Base-by-base conservation (phyloP, 306 rosid genomes). In the Rosa chinensis region DNA sequence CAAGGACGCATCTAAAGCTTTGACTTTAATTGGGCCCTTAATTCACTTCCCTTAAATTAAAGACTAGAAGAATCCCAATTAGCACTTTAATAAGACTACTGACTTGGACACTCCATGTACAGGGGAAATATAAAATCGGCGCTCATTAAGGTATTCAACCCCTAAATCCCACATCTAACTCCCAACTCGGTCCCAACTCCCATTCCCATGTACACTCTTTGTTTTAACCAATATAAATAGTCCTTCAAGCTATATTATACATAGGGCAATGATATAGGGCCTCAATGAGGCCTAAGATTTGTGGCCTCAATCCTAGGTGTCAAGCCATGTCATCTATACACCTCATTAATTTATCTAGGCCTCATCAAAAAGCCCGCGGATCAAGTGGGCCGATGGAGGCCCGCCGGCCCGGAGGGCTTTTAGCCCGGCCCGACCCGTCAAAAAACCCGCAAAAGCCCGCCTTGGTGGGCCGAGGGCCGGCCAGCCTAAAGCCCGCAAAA, bases 21-120 rank as follows among this genome's bases (percentile, higher is more conserved):
- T 94, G 97, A 94, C 98, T 94, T 94, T 91, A 77, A 48, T 87
- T 76, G 70, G 70, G 82, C 44, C 84, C 85, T 81, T 82, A 85
- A 87, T 82, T 75, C 53, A 58, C 37, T 61, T 76, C 81, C 83
- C 70, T 81, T 91, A 81, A 45, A 44, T 62, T 66, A 85, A 74
- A 83, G 66, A 87, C 48, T 82, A 77, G 53, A 73, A 72, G 71
- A 77, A 79, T 70, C 40, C 53, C 47, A 23, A 61, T 47, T 39
- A 23, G 43, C 42, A 79, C 12, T 66, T 32, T 37, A 72, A 64
- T 76, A 78, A 45, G 40, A 16, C 70, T 64, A 83, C 62, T 77
- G 82, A 77, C 66, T 77, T 59, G 82, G 75, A 72, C 76, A 72
- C 56, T 39, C 39, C 25, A 55, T 42, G 5, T 17, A 18, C 47